phyloP scores from a whole-genome alignment of 805 yeast species.

The Kuraishia cidri region DNA sequence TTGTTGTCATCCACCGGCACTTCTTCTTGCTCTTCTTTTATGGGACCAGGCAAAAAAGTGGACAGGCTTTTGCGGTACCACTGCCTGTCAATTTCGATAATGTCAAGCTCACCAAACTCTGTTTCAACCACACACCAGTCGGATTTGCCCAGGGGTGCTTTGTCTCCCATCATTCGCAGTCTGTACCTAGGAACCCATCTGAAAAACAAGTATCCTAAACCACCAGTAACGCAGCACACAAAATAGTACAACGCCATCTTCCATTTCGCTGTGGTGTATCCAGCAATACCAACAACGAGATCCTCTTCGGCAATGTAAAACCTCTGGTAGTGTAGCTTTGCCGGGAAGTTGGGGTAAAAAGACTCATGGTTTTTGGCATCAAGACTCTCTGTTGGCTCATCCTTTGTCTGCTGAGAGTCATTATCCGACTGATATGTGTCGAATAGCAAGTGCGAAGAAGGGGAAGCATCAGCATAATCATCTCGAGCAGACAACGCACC shows the following conservation, averaged over 20 bases:
- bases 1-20: constrained; percentile 6
- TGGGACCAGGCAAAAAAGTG: constrained; percentile 39
- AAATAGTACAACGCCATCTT: constrained; percentile 40
- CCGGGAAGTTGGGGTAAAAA: constrained; percentile 29
- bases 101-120: constrained; percentile 79
- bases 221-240: constrained; percentile 52
- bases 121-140: constrained; percentile 94
- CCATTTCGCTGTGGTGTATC: constrained; percentile 50
- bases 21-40: constrained; percentile 6
- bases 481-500: constrained; percentile 1
- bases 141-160: constrained; percentile 66
- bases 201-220: constrained; percentile 61
- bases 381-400: constrained; percentile 8
- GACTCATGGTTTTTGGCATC: constrained; percentile 28
- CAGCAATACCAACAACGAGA: constrained; percentile 89
- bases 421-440: constrained; percentile 2
- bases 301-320: constrained; percentile 95
- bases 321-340: constrained; percentile 54
- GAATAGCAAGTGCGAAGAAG: background rate
- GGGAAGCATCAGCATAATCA: constrained; percentile 1
- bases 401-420: constrained; percentile 1
- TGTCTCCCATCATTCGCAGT: constrained; percentile 56
- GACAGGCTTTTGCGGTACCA: constrained; percentile 70
- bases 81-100: constrained; percentile 43
- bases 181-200: constrained; percentile 84